Conservation (phyloP, 257 asterid genomes). For the Schizonepeta tenuifolia region DNA sequence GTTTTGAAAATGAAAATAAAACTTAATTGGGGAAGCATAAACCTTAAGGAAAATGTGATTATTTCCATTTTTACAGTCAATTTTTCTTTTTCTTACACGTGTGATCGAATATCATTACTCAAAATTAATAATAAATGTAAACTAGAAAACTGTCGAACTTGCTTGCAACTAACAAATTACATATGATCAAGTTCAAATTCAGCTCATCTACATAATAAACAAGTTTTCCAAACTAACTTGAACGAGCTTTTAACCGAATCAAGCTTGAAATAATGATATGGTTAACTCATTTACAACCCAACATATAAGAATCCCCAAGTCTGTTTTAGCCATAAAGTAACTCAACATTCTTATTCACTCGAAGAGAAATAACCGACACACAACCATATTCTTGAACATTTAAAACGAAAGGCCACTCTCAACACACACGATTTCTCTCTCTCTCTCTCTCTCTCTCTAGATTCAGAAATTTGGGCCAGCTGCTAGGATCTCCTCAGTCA, state of each 20-base stretch:
- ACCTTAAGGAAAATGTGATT: too few species aligned
- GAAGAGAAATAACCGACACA: not conserved
- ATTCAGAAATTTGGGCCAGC: constrained; percentile 79
- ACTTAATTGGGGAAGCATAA: too few species aligned
- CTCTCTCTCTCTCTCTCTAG: constrained; percentile 3
- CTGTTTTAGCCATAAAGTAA: not conserved
- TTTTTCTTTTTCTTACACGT: too few species aligned
- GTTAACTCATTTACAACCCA: not conserved
- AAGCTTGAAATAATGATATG: not conserved
- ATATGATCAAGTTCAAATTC: too few species aligned
- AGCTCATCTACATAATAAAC: too few species aligned
- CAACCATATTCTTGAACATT: not conserved
- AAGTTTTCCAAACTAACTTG: not conserved
- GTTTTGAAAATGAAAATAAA: too few species aligned
- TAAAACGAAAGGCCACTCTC: constrained; percentile 5
- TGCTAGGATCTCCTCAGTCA: constrained; percentile 74
- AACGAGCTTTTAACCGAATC: not conserved
- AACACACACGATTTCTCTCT: not conserved
- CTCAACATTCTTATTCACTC: constrained; percentile 7
- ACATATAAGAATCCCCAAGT: not conserved
- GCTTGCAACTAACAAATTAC: too few species aligned
- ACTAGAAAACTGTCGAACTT: too few species aligned
- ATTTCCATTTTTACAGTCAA: too few species aligned
- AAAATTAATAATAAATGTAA: too few species aligned
- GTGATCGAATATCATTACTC: too few species aligned